Conservation (phyloP, 768 basidiomycete species). For the Dendrothele bispora region DNA sequence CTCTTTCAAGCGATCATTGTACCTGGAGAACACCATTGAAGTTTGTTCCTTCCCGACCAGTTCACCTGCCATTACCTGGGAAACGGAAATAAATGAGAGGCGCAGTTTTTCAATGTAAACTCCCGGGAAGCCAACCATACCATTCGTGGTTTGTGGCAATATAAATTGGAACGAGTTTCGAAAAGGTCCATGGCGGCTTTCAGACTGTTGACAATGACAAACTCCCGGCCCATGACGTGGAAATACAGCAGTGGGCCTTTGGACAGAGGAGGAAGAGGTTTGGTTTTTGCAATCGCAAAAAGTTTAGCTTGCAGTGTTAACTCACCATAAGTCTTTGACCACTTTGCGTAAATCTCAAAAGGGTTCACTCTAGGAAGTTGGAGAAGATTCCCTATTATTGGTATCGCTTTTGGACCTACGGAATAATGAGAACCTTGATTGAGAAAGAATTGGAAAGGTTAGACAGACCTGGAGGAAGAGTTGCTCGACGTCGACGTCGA, state of each 20-base stretch:
- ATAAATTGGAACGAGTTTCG: slow-evolving; percentile 45
- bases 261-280: too few species aligned
- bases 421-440: too few species aligned
- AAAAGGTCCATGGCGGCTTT: slow-evolving; percentile 45
- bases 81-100: background rate
- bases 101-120: background rate
- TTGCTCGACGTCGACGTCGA: too few species aligned
- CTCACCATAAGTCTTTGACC: slow-evolving; percentile 24
- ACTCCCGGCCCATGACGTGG: slow-evolving; percentile 33
- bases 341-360: slow-evolving; percentile 20
- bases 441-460: too few species aligned
- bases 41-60: background rate
- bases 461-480: too few species aligned
- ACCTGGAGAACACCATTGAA: background rate
- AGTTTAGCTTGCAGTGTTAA: background rate
- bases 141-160: slow-evolving; percentile 17
- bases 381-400: too few species aligned
- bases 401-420: too few species aligned
- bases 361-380: background rate
- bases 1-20: too few species aligned
- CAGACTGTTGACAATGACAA: slow-evolving; percentile 47
- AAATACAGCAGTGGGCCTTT: slow-evolving; percentile 45
- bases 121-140: background rate
- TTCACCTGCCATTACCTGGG: background rate
- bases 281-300: background rate